phyloP scores from a whole-genome alignment of 345 rosid genomes.

The Cochlearia excelsa region DNA sequence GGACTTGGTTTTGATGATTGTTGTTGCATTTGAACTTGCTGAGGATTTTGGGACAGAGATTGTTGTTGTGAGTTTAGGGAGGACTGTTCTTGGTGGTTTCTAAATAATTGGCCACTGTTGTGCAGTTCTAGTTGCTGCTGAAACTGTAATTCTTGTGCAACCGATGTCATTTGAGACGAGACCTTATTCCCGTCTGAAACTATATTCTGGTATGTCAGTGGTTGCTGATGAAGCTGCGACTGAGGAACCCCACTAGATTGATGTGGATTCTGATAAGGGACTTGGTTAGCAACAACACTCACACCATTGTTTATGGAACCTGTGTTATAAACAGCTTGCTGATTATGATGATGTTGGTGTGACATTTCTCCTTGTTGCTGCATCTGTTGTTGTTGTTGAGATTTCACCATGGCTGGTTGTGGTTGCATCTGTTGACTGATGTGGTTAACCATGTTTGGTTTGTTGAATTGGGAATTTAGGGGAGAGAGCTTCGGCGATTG shows the following conservation, averaged over 20 bases:
- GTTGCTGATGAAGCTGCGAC: constrained; percentile 46
- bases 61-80: constrained; percentile 52
- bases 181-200: constrained; percentile 40
- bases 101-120: constrained; percentile 48
- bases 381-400: constrained; percentile 64
- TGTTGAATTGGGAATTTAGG: constrained; percentile 59
- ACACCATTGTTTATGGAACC: constrained; percentile 46
- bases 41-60: constrained; percentile 56
- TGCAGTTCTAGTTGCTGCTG: constrained; percentile 57
- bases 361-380: constrained; percentile 39
- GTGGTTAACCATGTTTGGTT: constrained; percentile 49
- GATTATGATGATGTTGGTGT: constrained; percentile 42
- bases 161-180: constrained; percentile 51
- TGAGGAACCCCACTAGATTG: constrained; percentile 32
- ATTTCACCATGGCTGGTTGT: constrained; percentile 50
- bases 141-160: constrained; percentile 60
- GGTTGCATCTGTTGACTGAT: constrained; percentile 51
- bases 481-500: constrained; percentile 59
- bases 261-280: constrained; percentile 26
- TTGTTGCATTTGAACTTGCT: constrained; percentile 55
- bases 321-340: constrained; percentile 31
- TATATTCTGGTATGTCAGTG: constrained; percentile 49
- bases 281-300: constrained; percentile 44
- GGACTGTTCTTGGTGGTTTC: constrained; percentile 61
- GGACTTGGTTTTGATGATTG: constrained; percentile 57